Base-by-base conservation (phyloP, 768 basidiomycete species). In the Rhodotorula graminis region DNA sequence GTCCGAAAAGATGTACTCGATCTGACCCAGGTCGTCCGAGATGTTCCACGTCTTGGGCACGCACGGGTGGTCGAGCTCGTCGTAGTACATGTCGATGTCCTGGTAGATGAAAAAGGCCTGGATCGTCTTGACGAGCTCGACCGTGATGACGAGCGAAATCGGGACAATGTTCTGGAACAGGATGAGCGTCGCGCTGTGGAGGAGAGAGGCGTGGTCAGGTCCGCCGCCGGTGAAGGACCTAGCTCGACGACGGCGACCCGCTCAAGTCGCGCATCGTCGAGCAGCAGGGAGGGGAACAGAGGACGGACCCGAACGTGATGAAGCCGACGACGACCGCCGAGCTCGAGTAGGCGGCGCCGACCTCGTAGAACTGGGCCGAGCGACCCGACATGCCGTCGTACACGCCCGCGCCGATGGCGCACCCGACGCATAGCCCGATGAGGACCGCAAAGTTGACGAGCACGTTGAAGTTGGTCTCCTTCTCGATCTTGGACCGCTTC, bases 101-200 rank as follows among this genome's bases (percentile, higher is more conserved):
- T 95, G 92, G 15, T 95, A 98, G 81, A 99, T 98, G 84, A 93
- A 98, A 10, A 89, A 86, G 16, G 95, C 93, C 82, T 98, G 95
- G 72, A 86, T 85, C 7, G 90, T 92, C 73, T 94, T 88, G 68
- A 98, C 94, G 64, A 86, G 88, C 81, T 98, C 95, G 81, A 98
- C 94, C 14, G 95, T 96, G 80, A 98, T 95, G 82, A 97, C 97
- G 49, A 98, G 83, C 52, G 95, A 98, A 80, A 98, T 98, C 5
- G 95, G 95, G 10, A 98, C 89, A 73, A 98, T 92, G 81, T 97
- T 97, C 82, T 97, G 94, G 84, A 98, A 97, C 6, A 91, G 90
- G 80, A 98, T 92, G 53, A 99, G 86, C 80, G 90, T 91, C 3
- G 93, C 91, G 40, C 93, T 96, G 78, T 9, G 29, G 27, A 70